Base-by-base conservation (phyloP, 1,284 basidiomycete species). In the Apiotrichum gamsii region DNA sequence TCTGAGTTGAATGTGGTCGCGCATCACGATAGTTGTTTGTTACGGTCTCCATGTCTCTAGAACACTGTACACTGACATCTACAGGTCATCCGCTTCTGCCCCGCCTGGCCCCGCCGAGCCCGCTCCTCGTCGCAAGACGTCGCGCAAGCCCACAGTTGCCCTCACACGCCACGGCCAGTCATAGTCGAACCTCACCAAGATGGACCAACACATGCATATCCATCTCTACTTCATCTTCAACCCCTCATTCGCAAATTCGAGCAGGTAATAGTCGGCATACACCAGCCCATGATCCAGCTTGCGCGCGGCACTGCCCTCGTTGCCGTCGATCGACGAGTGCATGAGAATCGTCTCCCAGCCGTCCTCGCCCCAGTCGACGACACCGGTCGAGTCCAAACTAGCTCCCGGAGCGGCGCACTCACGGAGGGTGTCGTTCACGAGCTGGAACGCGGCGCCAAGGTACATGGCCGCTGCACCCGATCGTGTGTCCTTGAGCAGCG, bases 311-410 rank as follows among this genome's bases (percentile, higher is more conserved):
- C 55, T 52, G 15, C 45, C 43, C 14, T 44, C 45, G 47, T 69
- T 65, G 5, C 59, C 60, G 47, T 58, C 60, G 37, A 64, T 67
- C 0, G 64, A 65, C 6, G 66, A 64, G 47, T 67, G 65, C 63
- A 60, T 40, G 10, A 65, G 49, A 24, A 69, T 56, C 0, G 64
- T 60, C 50, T 69, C 67, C 67, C 67, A 69, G 10, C 54, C 64
- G 24, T 48, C 67, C 39, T 57, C 39, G 15, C 67, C 67, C 35
- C 54, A 67, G 41, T 62, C 47, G 16, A 64, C 59, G 20, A 47
- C 39, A 0, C 60, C 64, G 37, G 49, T 28, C 8, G 25, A 53
- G 15, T 29, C 37, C 16, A 46, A 11, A 2, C 24, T 52, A 8
- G 62, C 63, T 16, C 25, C n/a, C 1, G 50, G 49, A 10, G 64